phyloP scores from a whole-genome alignment of 148 eudicot genomes.

The Fagopyrum esculentum region DNA sequence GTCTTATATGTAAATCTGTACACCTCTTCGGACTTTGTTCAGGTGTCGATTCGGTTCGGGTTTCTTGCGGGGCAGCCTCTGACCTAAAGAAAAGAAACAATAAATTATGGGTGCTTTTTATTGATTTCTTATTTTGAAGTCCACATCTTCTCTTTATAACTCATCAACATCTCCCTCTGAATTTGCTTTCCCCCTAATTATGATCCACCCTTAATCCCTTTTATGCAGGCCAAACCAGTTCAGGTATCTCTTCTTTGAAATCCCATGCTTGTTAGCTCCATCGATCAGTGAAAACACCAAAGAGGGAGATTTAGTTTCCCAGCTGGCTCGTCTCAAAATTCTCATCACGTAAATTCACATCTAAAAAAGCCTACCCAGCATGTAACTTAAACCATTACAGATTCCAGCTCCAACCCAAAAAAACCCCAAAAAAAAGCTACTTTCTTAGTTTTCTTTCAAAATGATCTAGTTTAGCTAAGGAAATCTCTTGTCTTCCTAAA shows the following conservation, averaged over 20 bases:
- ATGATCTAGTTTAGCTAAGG: too few relatives aligned
- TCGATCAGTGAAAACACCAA: too few relatives aligned
- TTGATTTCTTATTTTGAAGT: too few relatives aligned
- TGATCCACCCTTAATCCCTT: too few relatives aligned
- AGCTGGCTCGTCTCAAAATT: constrained; percentile 27
- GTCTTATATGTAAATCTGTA: too few relatives aligned
- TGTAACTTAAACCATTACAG: constrained; percentile 30
- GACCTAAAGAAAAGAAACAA: too few relatives aligned
- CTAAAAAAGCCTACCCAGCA: constrained; percentile 41
- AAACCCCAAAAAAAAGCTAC: constrained; percentile 10
- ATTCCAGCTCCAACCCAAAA: constrained; percentile 15
- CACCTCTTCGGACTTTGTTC: too few relatives aligned
- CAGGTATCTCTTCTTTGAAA: not conserved
- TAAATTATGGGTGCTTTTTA: too few relatives aligned
- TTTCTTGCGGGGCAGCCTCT: too few relatives aligned
- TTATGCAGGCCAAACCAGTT: not conserved
- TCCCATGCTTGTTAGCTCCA: not conserved
- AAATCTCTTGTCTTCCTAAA: not conserved
- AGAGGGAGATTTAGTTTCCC: not conserved
- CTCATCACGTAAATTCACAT: constrained; percentile 33
- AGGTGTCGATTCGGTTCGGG: too few relatives aligned
- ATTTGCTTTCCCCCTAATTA: not conserved
- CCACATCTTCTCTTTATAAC: too few relatives aligned
- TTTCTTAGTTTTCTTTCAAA: not conserved
- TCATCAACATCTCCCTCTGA: not conserved